Evolutionary conservation across 768 basidiomycete species (phyloP), one percentile per base, ranked within the genome.

Genomic region (Leccinum barrowsii): DNA sequence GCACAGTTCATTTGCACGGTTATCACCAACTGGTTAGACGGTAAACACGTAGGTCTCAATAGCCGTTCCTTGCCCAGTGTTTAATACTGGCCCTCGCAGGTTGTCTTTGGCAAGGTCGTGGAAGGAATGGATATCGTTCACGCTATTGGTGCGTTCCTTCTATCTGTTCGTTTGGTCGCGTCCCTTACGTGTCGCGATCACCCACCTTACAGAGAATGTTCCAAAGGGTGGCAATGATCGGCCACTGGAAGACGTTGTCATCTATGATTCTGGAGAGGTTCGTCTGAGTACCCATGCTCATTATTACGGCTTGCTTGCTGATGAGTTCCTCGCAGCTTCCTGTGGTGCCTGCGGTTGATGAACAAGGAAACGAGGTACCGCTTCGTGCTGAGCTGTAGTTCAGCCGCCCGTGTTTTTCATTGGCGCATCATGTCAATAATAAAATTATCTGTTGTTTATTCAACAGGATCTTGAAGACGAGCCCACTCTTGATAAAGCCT

Each of bases 101-200:
- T 97, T 68, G 95, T 98, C 40, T 97, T 98, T 63, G 96, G 96
- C 54, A 85, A 85, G 65, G 90, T 98, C 53, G 59, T 97, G 34
- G 92, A 97, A 58, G 96, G 96, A 50, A 90, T 96, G 90, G 89
- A 95, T 61, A 76, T 98, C 57, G 80, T 98, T 37, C 70, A 77
- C 58, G 73, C 75, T 10, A 93, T 98, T 56, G 90, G 91, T 91
- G 24, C 47, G 81, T 69, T 32, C 34, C n/a, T 50, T 50, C 13
- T 24, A 22, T 44, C 28, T 15, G n/a, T 4, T n/a, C 12, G 26
- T 15, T 49, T 49, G 2, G 7, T 28, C 10, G 10, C 26, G 17
- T 17, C 48, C 13, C 54, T 37, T 22, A 60, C 28, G 11, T 28
- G 7, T 26, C 21, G 19, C 48, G 7, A 66, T 71, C 44, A 69